A percentile compares a stretch with the other conserved stretches of the same genome.
Conservation (phyloP, 345 rosid species). For the Streptanthus diversifolius region DNA sequence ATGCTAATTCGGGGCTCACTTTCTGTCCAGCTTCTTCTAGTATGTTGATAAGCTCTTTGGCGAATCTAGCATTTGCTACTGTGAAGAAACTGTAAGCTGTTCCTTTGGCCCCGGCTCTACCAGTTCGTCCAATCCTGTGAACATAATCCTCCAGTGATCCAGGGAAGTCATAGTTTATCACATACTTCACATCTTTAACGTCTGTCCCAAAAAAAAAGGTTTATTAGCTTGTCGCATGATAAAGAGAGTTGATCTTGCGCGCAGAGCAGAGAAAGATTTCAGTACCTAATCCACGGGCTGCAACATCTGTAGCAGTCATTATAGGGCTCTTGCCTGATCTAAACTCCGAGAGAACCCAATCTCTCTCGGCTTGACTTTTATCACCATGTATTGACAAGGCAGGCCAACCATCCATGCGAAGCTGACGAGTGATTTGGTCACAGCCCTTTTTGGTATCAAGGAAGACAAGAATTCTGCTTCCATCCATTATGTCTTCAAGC, state of each 20-base stretch:
- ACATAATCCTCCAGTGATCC: slow-evolving; percentile 99
- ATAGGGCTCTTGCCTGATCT: slow-evolving; percentile 96
- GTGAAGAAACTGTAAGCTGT: slow-evolving; percentile 98
- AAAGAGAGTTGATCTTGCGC: background rate
- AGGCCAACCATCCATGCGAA: slow-evolving; percentile 99
- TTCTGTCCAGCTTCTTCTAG: slow-evolving; percentile 98
- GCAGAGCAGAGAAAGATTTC: background rate
- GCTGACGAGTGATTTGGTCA: slow-evolving; percentile 96
- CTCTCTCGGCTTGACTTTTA: slow-evolving; percentile 99
- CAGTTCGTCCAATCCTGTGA: slow-evolving; percentile 96
- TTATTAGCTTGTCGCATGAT: background rate
- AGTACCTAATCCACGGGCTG: slow-evolving; percentile 98
- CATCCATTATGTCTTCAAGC: slow-evolving; percentile 99
- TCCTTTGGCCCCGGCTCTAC: slow-evolving; percentile 99
- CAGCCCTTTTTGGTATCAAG: slow-evolving; percentile 98
- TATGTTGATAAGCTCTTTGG: slow-evolving; percentile 82
- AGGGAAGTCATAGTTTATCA: slow-evolving; percentile 96
- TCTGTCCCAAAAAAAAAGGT: slow-evolving; percentile 48
- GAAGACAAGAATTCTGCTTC: slow-evolving; percentile 90
- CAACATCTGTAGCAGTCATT: slow-evolving; percentile 99
- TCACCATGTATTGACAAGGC: slow-evolving; percentile 98
- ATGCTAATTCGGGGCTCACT: slow-evolving; percentile 78
- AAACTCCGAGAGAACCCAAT: slow-evolving; percentile 99
- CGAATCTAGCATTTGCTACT: slow-evolving; percentile 91
- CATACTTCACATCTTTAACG: slow-evolving; percentile 94